Conservation (phyloP, 1,139 yeast genomes). For the Yamadazyma trypodendri region DNA sequence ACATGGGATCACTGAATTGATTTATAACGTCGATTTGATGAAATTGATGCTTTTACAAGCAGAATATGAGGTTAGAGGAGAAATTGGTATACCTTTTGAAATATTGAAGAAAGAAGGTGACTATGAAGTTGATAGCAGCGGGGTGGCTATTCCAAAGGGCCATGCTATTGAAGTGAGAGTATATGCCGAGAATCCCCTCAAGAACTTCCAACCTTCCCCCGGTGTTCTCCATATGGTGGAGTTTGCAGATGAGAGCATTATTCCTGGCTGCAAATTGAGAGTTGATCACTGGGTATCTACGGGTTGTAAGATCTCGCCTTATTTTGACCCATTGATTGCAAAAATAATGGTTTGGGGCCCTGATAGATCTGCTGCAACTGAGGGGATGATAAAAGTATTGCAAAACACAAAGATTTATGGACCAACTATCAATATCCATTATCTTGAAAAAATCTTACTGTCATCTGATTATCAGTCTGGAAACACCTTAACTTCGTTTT, state of each 20-base stretch:
- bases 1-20: slow-evolving; percentile 36
- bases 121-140: slow-evolving; percentile 13
- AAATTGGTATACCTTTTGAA: slow-evolving; percentile 23
- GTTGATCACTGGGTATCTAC: slow-evolving; percentile 37
- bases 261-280: slow-evolving; percentile 20
- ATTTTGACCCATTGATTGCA: slow-evolving; percentile 37
- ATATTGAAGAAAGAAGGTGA: slow-evolving; percentile 15
- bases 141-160: slow-evolving; percentile 29
- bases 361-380: slow-evolving; percentile 20
- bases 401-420: slow-evolving; percentile 24
- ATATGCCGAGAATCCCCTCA: slow-evolving; percentile 36
- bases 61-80: slow-evolving; percentile 24
- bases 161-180: slow-evolving; percentile 38
- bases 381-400: slow-evolving; percentile 25
- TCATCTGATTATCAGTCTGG: slow-evolving; percentile 21
- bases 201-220: slow-evolving; percentile 35
- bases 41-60: slow-evolving; percentile 33
- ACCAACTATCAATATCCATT: slow-evolving; percentile 32
- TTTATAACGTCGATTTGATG: slow-evolving; percentile 32
- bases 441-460: slow-evolving; percentile 23
- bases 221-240: slow-evolving; percentile 30
- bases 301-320: slow-evolving; percentile 34
- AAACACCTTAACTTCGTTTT: slow-evolving; percentile 26
- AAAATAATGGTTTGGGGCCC: slow-evolving; percentile 37
- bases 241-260: slow-evolving; percentile 10